Percentiles rank a stretch among this genome's conserved stretches.
Evolutionary conservation across 2,329 filamentous ascomycete genomes (phyloP).

Genomic region (Colletotrichum neosansevieriae): DNA sequence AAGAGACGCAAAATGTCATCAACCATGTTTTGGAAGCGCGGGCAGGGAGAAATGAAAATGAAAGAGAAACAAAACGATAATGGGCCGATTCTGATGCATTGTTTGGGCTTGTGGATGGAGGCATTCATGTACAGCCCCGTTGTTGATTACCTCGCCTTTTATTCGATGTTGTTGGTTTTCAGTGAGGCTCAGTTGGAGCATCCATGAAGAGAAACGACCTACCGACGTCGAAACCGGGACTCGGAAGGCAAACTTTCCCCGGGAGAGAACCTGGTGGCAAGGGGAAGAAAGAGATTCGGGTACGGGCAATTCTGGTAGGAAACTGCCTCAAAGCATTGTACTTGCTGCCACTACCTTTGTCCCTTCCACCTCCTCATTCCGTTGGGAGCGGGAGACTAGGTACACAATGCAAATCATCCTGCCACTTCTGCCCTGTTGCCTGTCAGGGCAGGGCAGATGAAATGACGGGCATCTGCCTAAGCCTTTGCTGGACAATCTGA

Average conservation of each 20-base stretch:
- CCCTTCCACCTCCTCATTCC: too few relatives aligned
- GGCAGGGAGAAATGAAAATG: neutral
- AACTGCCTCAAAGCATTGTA: too few relatives aligned
- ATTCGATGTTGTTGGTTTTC: constrained; percentile 29
- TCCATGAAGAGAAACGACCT: constrained; percentile 17
- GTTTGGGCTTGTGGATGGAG: neutral
- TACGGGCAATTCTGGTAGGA: too few relatives aligned
- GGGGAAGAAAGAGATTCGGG: neutral
- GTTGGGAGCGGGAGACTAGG: neutral
- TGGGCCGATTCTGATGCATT: neutral
- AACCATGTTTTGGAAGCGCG: neutral
- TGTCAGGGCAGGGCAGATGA: neutral
- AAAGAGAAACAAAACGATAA: constrained; percentile 2
- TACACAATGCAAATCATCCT: neutral
- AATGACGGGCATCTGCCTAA: constrained; percentile 8
- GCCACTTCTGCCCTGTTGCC: neutral
- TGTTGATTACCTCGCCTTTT: constrained; percentile 2
- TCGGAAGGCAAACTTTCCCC: neutral
- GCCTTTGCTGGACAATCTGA: constrained; percentile 6
- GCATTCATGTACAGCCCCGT: neutral
- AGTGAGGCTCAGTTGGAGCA: constrained; percentile 31
- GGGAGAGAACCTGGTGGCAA: neutral
- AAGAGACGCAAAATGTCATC: neutral
- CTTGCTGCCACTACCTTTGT: too few relatives aligned
- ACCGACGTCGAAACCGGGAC: neutral